Percentiles rank a stretch among this genome's conserved stretches.
Evolutionary conservation across 176 grass and related monocot species (phyloP).

Genomic region (Paspalum vaginatum): DNA sequence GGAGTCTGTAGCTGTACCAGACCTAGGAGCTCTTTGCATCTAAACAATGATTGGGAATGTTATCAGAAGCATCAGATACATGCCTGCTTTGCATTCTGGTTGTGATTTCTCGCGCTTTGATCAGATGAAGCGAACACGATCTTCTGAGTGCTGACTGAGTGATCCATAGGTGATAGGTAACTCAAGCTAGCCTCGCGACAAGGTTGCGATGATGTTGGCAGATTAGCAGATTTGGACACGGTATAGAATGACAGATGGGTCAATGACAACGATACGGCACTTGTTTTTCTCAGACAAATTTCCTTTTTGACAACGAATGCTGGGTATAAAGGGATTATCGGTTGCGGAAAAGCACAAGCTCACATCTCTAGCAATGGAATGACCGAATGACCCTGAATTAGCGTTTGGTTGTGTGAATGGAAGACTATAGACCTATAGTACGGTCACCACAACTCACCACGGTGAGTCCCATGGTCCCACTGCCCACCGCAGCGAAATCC

Average conservation of each 20-base stretch:
- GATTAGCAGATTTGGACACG: not conserved
- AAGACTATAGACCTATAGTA: too few relatives aligned
- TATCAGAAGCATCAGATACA: not conserved
- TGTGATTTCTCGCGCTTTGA: not conserved
- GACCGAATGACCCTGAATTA: too few relatives aligned
- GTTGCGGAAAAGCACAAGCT: not conserved
- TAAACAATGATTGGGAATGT: constrained; percentile 23
- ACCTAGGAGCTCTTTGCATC: constrained; percentile 79
- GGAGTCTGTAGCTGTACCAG: constrained; percentile 23
- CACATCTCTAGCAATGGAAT: too few relatives aligned
- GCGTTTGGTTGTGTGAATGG: too few relatives aligned
- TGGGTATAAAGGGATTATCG: not conserved
- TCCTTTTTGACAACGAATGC: not conserved
- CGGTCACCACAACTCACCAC: too few relatives aligned
- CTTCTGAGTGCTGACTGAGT: not conserved
- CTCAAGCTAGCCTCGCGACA: not conserved
- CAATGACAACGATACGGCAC: not conserved
- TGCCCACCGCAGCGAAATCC: too few relatives aligned
- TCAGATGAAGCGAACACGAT: not conserved
- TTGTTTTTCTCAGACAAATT: not conserved
- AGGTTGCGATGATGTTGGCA: not conserved
- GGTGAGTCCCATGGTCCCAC: too few relatives aligned
- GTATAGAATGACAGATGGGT: not conserved
- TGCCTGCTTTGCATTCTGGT: not conserved
- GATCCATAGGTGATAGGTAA: not conserved